These are phyloP conservation scores for Pseudogymnoascus destructans DNA, from an alignment of 2,329 filamentous ascomycete genomes.

Conservation along the genomic window DNA sequence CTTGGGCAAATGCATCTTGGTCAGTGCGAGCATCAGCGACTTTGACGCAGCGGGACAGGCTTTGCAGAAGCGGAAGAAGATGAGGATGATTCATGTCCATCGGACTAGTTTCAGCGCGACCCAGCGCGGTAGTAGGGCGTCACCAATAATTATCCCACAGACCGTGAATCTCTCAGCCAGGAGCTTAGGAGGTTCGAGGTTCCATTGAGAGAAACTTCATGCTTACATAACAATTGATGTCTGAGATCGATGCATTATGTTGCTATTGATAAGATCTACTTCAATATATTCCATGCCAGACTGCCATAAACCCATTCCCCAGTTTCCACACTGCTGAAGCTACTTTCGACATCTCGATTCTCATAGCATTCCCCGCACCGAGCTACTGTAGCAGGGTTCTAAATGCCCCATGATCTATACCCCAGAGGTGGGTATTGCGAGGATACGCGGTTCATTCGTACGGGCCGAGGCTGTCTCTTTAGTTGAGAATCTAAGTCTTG, in stretches of 20 bases:
- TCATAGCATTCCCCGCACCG: not conserved
- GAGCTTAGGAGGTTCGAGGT: not conserved
- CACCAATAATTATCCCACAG: not conserved
- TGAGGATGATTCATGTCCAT: conserved; percentile 33
- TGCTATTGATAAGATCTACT: not conserved
- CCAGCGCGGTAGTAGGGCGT: conserved; percentile 31
- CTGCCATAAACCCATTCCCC: not conserved
- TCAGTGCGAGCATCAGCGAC: conserved; percentile 30
- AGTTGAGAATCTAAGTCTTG: not conserved
- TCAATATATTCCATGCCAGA: not conserved
- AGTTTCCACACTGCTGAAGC: not conserved
- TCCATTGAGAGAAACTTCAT: not conserved
- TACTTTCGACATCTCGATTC: not conserved
- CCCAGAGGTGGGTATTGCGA: not conserved
- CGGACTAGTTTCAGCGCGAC: conserved; percentile 34
- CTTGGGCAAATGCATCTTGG: conserved; percentile 35
- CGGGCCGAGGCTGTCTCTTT: not conserved
- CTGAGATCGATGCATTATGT: not conserved
- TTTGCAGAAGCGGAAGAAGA: conserved; percentile 30
- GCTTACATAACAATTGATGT: not conserved
- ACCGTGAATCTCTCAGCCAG: not conserved
- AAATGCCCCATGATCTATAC: not conserved
- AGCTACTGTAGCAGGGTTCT: not conserved
- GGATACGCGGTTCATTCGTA: not conserved
- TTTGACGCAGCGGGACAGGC: conserved; percentile 35